Conservation (phyloP, 169 alveolate species). For the Plasmodium yoelii region DNA sequence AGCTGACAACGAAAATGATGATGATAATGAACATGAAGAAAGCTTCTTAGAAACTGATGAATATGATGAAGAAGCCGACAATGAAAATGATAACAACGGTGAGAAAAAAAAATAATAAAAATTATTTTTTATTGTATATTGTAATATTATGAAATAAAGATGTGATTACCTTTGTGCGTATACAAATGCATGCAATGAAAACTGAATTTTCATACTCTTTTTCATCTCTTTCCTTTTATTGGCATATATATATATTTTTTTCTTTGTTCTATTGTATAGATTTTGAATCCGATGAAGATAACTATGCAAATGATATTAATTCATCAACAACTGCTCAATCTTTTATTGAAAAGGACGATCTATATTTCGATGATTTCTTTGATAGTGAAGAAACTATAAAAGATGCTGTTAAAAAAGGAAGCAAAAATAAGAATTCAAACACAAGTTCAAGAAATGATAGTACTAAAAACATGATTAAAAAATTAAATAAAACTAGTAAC, state of each 20-base stretch:
- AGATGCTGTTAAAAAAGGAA: conserved; percentile 30
- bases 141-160: no score
- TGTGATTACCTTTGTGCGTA: no score
- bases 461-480: conserved; percentile 12
- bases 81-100: background rate
- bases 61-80: background rate
- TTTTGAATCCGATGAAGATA: conserved; percentile 16
- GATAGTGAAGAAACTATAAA: conserved; percentile 36
- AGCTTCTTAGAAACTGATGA: background rate
- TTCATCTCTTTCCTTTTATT: no score
- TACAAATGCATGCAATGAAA: no score
- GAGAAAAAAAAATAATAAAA: background rate
- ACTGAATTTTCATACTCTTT: no score
- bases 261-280: no score
- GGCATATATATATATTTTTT: no score
- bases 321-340: conserved; percentile 12
- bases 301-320: conserved; percentile 20
- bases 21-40: background rate
- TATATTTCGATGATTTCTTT: conserved; percentile 17
- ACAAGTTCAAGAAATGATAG: conserved; percentile 11
- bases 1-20: background rate
- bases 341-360: conserved; percentile 34
- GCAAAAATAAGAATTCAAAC: background rate
- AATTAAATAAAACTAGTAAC: background rate
- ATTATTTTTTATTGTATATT: no score